Evolutionary conservation across 352 stramenopile genomes (phyloP).

Genomic region (Lagenidium giganteum): DNA sequence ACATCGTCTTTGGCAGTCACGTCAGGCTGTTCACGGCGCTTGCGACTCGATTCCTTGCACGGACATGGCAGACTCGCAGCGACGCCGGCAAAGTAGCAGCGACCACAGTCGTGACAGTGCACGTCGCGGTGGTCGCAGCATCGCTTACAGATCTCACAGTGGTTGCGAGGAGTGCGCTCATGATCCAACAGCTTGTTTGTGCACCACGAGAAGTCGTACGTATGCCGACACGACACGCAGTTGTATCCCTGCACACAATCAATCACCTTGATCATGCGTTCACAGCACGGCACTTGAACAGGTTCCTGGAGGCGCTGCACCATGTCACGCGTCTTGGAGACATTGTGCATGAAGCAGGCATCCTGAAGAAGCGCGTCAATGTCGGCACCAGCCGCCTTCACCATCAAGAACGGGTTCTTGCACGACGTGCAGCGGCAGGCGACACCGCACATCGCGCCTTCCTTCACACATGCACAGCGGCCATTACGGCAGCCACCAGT

Average conservation of each 20-base stretch:
- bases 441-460: slow-evolving; percentile 68
- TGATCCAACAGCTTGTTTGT: slow-evolving; percentile 74
- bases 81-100: slow-evolving; percentile 85
- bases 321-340: slow-evolving; percentile 84
- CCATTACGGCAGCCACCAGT: slow-evolving; percentile 78
- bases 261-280: slow-evolving; percentile 48
- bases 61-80: slow-evolving; percentile 66
- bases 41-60: slow-evolving; percentile 71
- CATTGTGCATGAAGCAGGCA: slow-evolving; percentile 85
- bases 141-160: slow-evolving; percentile 83
- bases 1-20: neutral
- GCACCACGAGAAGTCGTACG: slow-evolving; percentile 82
- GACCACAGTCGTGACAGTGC: slow-evolving; percentile 75
- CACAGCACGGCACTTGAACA: slow-evolving; percentile 51
- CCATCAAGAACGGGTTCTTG: slow-evolving; percentile 84
- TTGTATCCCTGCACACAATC: slow-evolving; percentile 71
- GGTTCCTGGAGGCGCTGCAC: slow-evolving; percentile 62
- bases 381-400: slow-evolving; percentile 67
- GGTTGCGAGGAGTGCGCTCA: slow-evolving; percentile 70
- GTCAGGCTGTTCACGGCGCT: slow-evolving; percentile 14
- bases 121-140: slow-evolving; percentile 85
- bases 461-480: slow-evolving; percentile 78
- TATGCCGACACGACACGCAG: slow-evolving; percentile 50
- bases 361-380: slow-evolving; percentile 72
- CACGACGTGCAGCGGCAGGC: slow-evolving; percentile 81